Conservation (phyloP, 2,329 filamentous ascomycete genomes). For the Tolypocladium inflatum region DNA sequence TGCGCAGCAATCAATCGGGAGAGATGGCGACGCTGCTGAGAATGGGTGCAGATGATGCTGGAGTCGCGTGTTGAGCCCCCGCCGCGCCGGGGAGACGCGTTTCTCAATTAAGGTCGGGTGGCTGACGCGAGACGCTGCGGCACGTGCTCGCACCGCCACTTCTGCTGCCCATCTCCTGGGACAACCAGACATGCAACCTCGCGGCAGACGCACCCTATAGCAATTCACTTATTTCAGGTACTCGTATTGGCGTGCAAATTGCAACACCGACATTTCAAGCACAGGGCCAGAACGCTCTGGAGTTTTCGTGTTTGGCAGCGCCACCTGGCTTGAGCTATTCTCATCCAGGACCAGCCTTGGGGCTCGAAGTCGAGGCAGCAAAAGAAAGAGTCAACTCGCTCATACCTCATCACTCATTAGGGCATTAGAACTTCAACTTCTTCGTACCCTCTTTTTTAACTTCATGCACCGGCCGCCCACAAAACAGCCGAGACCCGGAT, state of each 20-base stretch:
- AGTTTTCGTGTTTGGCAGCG: background rate
- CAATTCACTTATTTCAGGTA: background rate
- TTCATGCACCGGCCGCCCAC: background rate
- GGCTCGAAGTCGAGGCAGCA: background rate
- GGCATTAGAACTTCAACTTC: background rate
- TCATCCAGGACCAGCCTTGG: too few relatives aligned
- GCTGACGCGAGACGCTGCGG: background rate
- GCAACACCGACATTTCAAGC: background rate
- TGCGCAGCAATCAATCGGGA: background rate
- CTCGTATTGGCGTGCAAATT: background rate
- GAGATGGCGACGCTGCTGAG: background rate
- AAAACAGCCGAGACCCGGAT: background rate
- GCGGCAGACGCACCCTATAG: background rate
- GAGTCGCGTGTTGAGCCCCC: conserved; percentile 3
- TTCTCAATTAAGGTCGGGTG: conserved; percentile 10
- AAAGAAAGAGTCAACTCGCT: background rate
- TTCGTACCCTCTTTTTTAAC: background rate
- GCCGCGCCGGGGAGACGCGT: conserved; percentile 10
- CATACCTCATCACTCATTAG: background rate
- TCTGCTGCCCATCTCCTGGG: background rate
- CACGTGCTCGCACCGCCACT: conserved; percentile 3
- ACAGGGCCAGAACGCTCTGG: background rate
- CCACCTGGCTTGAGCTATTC: background rate
- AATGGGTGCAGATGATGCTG: background rate
- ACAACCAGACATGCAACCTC: background rate